Conservation (phyloP, 2,329 filamentous ascomycete species). For the Neonectria ditissima region DNA sequence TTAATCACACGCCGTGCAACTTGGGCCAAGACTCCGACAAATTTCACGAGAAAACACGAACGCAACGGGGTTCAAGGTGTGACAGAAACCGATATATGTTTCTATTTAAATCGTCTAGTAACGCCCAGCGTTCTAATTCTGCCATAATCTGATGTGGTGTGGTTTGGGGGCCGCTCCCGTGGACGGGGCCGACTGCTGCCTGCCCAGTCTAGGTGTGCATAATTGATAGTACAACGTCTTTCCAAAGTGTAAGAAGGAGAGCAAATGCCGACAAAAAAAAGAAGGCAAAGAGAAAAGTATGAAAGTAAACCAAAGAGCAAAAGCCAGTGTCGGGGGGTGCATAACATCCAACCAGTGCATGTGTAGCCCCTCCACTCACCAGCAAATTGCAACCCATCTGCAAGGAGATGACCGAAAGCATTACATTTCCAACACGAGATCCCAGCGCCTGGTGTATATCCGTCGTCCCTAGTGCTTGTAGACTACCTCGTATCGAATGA, state of each 20-base stretch:
- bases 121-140: constrained; percentile 37
- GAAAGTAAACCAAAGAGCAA: constrained; percentile 22
- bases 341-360: constrained; percentile 37
- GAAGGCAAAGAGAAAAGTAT: constrained; percentile 11
- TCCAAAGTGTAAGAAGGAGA: constrained; percentile 11
- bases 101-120: constrained; percentile 33
- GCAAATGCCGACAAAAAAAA: constrained; percentile 12
- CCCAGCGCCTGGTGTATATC: constrained; percentile 37
- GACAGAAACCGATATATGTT: constrained; percentile 32
- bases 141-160: constrained; percentile 13
- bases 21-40: background rate
- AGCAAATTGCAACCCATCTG: background rate
- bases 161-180: constrained; percentile 25
- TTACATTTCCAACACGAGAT: constrained; percentile 27
- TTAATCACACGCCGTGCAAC: background rate
- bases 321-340: constrained; percentile 25
- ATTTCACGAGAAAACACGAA: background rate
- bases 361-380: constrained; percentile 24
- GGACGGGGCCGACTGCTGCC: constrained; percentile 30
- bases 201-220: constrained; percentile 37
- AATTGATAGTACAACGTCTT: constrained; percentile 34
- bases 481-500: constrained; percentile 31
- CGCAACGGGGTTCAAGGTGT: background rate
- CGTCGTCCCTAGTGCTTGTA: constrained; percentile 33
- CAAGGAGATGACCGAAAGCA: constrained; percentile 4